phyloP scores from a whole-genome alignment of 371 early-diverging fungal genomes.

The Gilbertella persicaria region DNA sequence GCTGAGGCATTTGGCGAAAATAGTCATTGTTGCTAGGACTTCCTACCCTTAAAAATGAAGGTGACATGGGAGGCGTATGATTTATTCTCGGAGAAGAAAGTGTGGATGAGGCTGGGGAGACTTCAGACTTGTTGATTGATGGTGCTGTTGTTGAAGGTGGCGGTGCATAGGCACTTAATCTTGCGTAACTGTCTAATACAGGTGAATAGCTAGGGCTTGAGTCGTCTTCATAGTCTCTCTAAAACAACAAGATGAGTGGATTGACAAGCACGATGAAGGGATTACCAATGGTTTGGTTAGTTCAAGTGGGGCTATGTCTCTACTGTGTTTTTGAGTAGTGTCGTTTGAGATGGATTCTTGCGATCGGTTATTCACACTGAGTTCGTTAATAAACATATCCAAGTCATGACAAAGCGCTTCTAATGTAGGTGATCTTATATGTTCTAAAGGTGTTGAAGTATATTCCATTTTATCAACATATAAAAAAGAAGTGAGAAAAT shows the following conservation, averaged over 20 bases:
- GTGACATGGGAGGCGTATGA: conserved; percentile 25
- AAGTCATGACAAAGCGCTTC: conserved; percentile 40
- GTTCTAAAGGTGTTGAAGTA: neutral
- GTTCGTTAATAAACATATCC: conserved; percentile 39
- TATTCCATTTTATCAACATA: conserved; percentile 2
- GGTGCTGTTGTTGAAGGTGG: neutral
- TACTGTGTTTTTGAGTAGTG: neutral
- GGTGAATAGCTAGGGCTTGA: conserved; percentile 22
- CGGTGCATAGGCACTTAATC: conserved; percentile 11
- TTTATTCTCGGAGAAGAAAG: neutral
- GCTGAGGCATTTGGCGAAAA: neutral
- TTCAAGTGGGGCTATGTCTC: conserved; percentile 17
- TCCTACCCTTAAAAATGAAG: conserved; percentile 15
- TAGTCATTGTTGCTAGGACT: conserved; percentile 4
- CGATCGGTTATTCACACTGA: conserved; percentile 3
- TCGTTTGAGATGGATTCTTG: neutral
- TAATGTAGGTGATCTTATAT: conserved; percentile 27
- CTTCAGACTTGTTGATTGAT: neutral
- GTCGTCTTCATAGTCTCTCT: conserved; percentile 5
- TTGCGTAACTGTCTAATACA: conserved; percentile 20
- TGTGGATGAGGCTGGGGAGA: neutral
- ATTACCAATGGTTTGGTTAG: conserved; percentile 8
- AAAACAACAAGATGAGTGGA: neutral
- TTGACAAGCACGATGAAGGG: neutral
- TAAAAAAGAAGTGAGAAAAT: conserved; percentile 8